Evolutionary conservation across 192 early-diverging fungal species (phyloP).

Genomic region (Lunasporangiospora selenospora): DNA sequence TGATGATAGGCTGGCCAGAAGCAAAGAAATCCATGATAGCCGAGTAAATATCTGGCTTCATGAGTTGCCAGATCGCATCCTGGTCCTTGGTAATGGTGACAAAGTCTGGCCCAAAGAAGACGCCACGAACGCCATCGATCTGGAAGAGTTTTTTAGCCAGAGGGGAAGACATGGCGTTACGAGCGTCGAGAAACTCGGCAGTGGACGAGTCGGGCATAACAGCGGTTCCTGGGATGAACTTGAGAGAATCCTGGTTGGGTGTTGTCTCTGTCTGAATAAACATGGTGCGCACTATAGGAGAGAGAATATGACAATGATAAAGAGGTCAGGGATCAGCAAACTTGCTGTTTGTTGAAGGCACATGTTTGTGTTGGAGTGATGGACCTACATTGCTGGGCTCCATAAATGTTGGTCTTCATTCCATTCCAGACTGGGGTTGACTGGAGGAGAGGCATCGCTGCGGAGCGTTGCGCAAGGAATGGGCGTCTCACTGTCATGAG

Average conservation of each 20-base stretch:
- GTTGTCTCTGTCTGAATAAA: slow-evolving; percentile 92
- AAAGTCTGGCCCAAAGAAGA: slow-evolving; percentile 95
- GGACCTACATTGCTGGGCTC: slow-evolving; percentile 34
- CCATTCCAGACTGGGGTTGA: slow-evolving; percentile 9
- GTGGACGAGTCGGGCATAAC: slow-evolving; percentile 76
- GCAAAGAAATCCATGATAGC: slow-evolving; percentile 95
- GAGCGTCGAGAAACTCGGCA: slow-evolving; percentile 83
- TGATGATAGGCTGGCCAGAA: slow-evolving; percentile 81
- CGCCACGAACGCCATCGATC: slow-evolving; percentile 90
- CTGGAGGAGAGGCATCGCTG: slow-evolving; percentile 19
- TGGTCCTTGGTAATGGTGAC: slow-evolving; percentile 93
- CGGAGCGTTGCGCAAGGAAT: slow-evolving; percentile 29
- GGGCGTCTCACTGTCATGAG: slow-evolving; percentile 17
- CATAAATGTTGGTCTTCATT: slow-evolving; percentile 25
- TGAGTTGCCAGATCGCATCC: slow-evolving; percentile 92
- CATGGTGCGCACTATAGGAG: slow-evolving; percentile 68
- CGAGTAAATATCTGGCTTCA: slow-evolving; percentile 97
- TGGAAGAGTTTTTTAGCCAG: slow-evolving; percentile 90
- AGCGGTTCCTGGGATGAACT: slow-evolving; percentile 93
- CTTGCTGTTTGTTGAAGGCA: too few species aligned
- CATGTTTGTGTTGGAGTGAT: too few species aligned
- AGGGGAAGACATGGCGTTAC: slow-evolving; percentile 82
- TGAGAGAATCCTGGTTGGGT: slow-evolving; percentile 94
- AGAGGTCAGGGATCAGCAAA: neutral
- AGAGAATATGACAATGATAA: neutral